These are phyloP conservation scores for barrel medic (Medicago truncatula) DNA, from an alignment of 306 rosid species.

Conservation along the genomic window MtrunA17r5.0-ANR NC_053045.1:32297501-32298000, in stretches of 20 bases:
- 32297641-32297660: conserved; percentile 82
- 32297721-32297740: conserved; percentile 71
- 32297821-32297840: conserved; percentile 40
- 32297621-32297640: conserved; percentile 65
- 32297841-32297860: conserved; percentile 55
- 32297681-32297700: conserved; percentile 88
- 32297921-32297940: conserved; percentile 57
- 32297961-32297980: conserved; percentile 91
- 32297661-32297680: conserved; percentile 70
- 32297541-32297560: not conserved
- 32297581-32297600: conserved; percentile 72
- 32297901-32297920: conserved; percentile 45
- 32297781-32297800: conserved; percentile 37
- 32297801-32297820: not conserved
- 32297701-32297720: conserved; percentile 71
- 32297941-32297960: conserved; percentile 49
- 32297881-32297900: conserved; percentile 65
- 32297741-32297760: conserved; percentile 72
- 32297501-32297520: conserved; percentile 23
- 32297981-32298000: conserved; percentile 88
- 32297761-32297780: conserved; percentile 53
- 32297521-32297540: conserved; percentile 18
- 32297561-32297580: conserved; percentile 62
- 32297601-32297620: conserved; percentile 78
- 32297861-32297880: conserved; percentile 61